These are phyloP conservation scores for Phytophthora agathidicida DNA, from an alignment of 352 stramenopile genomes.

Conservation along the genomic window DNA sequence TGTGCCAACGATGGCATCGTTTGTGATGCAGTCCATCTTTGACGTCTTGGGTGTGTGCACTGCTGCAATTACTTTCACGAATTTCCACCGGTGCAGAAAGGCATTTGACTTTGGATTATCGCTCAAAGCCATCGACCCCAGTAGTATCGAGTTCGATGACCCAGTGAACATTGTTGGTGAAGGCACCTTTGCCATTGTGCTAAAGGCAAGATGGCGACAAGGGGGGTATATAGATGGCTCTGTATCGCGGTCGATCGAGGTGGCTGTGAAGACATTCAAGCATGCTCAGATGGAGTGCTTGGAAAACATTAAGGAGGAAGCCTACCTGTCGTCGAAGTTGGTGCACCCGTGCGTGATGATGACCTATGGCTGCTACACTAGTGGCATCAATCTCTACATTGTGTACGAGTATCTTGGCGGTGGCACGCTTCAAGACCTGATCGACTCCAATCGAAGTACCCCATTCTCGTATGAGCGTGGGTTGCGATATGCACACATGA, in stretches of 20 bases:
- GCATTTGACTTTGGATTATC: constrained; percentile 82
- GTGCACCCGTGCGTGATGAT: constrained; percentile 85
- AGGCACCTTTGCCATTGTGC: constrained; percentile 79
- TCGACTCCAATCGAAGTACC: constrained; percentile 51
- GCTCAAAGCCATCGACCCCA: constrained; percentile 78
- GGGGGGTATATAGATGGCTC: constrained; percentile 48
- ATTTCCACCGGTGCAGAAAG: constrained; percentile 73
- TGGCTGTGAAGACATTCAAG: constrained; percentile 86
- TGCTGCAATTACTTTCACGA: constrained; percentile 73
- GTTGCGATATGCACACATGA: constrained; percentile 79
- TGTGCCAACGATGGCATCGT: constrained; percentile 41
- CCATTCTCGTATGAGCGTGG: constrained; percentile 66
- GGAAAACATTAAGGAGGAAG: constrained; percentile 84
- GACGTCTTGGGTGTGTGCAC: constrained; percentile 72
- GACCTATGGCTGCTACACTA: constrained; percentile 86
- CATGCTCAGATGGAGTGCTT: constrained; percentile 77
- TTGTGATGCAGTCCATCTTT: constrained; percentile 69
- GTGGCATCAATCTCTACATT: constrained; percentile 80
- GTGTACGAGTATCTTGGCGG: constrained; percentile 83
- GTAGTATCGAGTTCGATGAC: constrained; percentile 81
- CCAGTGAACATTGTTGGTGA: constrained; percentile 81
- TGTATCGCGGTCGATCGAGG: constrained; percentile 56
- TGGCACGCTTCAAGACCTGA: constrained; percentile 80
- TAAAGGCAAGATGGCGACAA: constrained; percentile 77
- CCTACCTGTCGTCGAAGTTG: constrained; percentile 79